Evolutionary conservation across 495 filamentous ascomycete genomes (phyloP).

Genomic region (Zalerion maritima): DNA sequence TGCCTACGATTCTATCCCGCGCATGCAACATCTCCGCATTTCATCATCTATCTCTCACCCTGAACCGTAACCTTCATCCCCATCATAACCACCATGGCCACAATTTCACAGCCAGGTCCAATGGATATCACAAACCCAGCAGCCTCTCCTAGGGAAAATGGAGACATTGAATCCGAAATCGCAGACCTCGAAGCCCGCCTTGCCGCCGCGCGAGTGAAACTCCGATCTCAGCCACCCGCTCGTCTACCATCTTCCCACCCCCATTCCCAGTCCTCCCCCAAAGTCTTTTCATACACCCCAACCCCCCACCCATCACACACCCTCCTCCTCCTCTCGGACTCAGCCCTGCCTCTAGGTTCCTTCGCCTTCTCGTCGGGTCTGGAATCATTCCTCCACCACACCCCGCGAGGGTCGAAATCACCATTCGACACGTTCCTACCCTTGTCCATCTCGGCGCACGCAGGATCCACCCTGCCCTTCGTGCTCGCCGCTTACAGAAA

Average conservation of each 20-base stretch:
- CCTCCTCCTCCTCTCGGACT: conserved; percentile 86
- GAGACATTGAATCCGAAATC: conserved; percentile 10
- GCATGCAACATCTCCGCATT: too few relatives aligned
- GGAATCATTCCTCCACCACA: conserved; percentile 86
- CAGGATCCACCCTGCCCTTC: conserved; percentile 72
- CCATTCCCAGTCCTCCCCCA: too few relatives aligned
- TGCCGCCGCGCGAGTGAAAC: too few relatives aligned
- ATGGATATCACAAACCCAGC: background rate
- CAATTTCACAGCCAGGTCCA: background rate
- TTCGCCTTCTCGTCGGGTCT: conserved; percentile 94
- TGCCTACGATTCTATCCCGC: too few relatives aligned
- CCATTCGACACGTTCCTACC: conserved; percentile 63
- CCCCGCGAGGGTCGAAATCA: conserved; percentile 23
- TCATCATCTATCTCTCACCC: too few relatives aligned
- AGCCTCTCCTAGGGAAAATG: background rate
- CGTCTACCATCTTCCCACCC: too few relatives aligned
- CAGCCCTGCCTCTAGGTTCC: conserved; percentile 84
- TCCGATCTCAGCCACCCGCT: too few relatives aligned
- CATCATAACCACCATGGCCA: too few relatives aligned
- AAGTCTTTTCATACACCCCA: conserved; percentile 2
- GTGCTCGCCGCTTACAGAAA: conserved; percentile 57
- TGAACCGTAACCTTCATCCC: too few relatives aligned
- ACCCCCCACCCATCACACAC: conserved; percentile 40
- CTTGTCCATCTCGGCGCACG: conserved; percentile 62
- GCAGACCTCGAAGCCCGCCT: conserved; percentile 24